Conservation (phyloP, 2,329 filamentous ascomycete genomes). For the Claviceps quebecensis region DNA sequence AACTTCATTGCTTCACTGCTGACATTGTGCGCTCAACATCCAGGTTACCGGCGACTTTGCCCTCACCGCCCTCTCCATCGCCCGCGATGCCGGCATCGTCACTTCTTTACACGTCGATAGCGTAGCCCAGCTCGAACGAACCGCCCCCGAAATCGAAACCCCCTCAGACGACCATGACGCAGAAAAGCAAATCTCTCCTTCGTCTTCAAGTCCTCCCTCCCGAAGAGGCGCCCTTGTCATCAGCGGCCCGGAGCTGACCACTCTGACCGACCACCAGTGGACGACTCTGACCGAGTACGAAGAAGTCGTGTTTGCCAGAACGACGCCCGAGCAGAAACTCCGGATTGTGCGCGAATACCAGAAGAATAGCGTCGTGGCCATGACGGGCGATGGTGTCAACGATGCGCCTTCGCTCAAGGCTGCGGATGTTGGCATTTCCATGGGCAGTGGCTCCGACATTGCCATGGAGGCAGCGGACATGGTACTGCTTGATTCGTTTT, state of each 20-base stretch:
- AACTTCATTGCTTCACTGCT: background rate
- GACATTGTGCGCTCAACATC: background rate
- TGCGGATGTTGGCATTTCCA: conserved; percentile 71
- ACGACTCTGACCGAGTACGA: conserved; percentile 47
- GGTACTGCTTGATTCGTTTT: conserved; percentile 64
- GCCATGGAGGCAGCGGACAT: conserved; percentile 72
- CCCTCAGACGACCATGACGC: conserved; percentile 10
- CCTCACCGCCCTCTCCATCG: conserved; percentile 60
- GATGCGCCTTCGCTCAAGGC: conserved; percentile 69
- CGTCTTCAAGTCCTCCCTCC: conserved; percentile 4
- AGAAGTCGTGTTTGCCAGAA: conserved; percentile 62
- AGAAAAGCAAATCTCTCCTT: conserved; percentile 9
- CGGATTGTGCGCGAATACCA: conserved; percentile 68
- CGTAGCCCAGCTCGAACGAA: conserved; percentile 34
- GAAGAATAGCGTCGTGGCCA: conserved; percentile 53
- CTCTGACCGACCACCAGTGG: conserved; percentile 56
- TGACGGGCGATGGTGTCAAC: conserved; percentile 81
- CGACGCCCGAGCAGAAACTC: conserved; percentile 66
- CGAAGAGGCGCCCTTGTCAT: conserved; percentile 41
- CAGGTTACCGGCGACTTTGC: conserved; percentile 64
- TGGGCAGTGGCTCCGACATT: conserved; percentile 69
- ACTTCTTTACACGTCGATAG: conserved; percentile 40
- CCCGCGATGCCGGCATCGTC: conserved; percentile 58
- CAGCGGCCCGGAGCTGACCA: conserved; percentile 50
- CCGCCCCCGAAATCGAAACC: conserved; percentile 5